These are phyloP conservation scores for Claviceps paspali DNA, from an alignment of 2,329 filamentous ascomycete species.

Conservation along the genomic window DNA sequence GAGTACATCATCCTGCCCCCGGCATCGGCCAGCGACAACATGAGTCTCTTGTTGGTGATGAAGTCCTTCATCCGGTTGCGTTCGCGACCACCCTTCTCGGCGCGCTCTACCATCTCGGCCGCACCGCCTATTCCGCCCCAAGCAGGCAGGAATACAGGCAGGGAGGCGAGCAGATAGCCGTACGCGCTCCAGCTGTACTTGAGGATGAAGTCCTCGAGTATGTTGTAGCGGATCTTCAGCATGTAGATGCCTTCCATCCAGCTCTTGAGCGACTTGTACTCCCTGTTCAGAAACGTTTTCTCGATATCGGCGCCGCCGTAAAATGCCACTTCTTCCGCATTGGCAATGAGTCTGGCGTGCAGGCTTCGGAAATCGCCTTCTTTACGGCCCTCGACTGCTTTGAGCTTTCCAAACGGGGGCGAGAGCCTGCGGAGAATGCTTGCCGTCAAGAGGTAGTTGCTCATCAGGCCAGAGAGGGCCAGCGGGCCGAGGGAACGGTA, in stretches of 20 bases:
- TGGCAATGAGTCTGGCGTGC: conserved; percentile 84
- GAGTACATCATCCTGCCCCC: conserved; percentile 99
- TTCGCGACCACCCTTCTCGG: conserved; percentile 46
- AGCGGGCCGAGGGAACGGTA: conserved; percentile 82
- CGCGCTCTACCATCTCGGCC: conserved; percentile 44
- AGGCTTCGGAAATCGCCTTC: conserved; percentile 90
- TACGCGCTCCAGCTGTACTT: conserved; percentile 99
- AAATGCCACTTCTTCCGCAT: conserved; percentile 94
- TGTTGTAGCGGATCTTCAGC: conserved; percentile 96
- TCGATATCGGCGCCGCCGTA: conserved; percentile 94
- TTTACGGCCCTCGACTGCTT: conserved; percentile 85
- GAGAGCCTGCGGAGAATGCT: conserved; percentile 78
- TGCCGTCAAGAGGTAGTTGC: conserved; percentile 89
- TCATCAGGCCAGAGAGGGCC: conserved; percentile 69
- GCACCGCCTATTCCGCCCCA: conserved; percentile 76
- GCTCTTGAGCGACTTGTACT: conserved; percentile 80
- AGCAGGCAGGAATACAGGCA: conserved; percentile 85
- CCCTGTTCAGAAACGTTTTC: conserved; percentile 77
- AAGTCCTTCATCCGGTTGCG: conserved; percentile 92
- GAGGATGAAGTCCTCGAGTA: conserved; percentile 92
- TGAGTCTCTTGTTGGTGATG: conserved; percentile 96
- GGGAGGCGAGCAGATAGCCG: conserved; percentile 81
- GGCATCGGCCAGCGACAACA: conserved; percentile 92
- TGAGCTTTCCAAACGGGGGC: conserved; percentile 90
- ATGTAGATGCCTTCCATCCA: conserved; percentile 99